Evolutionary conservation across 495 filamentous ascomycete species (phyloP).

Genomic region (Filosporella fistucella): DNA sequence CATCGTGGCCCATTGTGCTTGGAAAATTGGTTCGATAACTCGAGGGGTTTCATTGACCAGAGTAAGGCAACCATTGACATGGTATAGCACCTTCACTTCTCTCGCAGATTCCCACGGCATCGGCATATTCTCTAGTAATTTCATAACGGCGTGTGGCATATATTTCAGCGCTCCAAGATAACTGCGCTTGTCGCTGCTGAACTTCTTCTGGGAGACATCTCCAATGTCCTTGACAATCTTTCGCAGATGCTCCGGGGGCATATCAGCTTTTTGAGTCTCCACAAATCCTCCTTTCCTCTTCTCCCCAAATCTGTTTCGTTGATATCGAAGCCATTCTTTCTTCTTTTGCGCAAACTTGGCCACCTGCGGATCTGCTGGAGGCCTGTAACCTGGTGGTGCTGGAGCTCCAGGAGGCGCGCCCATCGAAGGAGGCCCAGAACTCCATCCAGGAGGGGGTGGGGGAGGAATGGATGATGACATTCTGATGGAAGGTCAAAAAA

Average conservation of each 20-base stretch:
- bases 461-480: constrained; percentile 79
- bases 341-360: constrained; percentile 98
- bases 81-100: constrained; percentile 97
- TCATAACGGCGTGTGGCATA: constrained; percentile 99
- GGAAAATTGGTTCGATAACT: constrained; percentile 97
- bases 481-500: constrained; percentile 12
- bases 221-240: constrained; percentile 99
- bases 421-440: constrained; percentile 69
- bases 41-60: constrained; percentile 95
- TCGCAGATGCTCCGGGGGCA: constrained; percentile 96
- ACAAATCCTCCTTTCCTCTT: constrained; percentile 95
- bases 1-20: constrained; percentile 99
- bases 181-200: constrained; percentile 96
- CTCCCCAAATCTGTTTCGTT: constrained; percentile 92
- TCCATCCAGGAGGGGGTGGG: constrained; percentile 75
- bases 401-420: constrained; percentile 59
- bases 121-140: constrained; percentile 98
- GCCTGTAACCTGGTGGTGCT: constrained; percentile 85
- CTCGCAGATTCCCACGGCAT: constrained; percentile 98
- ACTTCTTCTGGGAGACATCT: constrained; percentile 99
- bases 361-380: constrained; percentile 77
- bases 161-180: constrained; percentile 98
- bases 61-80: constrained; percentile 96
- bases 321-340: constrained; percentile 93
- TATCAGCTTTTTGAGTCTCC: constrained; percentile 96